Evolutionary conservation across 1,284 basidiomycete species (phyloP).

Genomic region (Ustilago hordei): DNA sequence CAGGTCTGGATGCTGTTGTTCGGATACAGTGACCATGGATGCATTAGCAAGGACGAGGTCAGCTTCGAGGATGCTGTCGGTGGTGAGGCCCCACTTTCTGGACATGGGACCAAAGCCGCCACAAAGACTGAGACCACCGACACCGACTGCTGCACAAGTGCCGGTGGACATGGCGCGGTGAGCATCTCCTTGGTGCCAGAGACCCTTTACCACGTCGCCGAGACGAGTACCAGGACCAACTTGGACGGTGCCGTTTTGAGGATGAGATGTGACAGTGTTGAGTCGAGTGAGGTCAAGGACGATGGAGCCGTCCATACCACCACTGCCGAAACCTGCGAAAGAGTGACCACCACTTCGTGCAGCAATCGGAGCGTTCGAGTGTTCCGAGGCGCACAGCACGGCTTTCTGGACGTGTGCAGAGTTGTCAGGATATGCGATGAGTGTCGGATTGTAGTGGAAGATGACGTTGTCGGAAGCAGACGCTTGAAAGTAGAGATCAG

Average conservation of each 20-base stretch:
- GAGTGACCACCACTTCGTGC: constrained; percentile 70
- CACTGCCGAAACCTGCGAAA: constrained; percentile 66
- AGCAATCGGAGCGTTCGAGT: constrained; percentile 52
- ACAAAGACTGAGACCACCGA: constrained; percentile 67
- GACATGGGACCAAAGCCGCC: constrained; percentile 67
- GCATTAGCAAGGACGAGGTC: constrained; percentile 70
- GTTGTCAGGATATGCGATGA: constrained; percentile 61
- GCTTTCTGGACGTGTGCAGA: constrained; percentile 56
- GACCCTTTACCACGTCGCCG: constrained; percentile 68
- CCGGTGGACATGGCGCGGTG: constrained; percentile 67
- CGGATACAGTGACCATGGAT: constrained; percentile 52
- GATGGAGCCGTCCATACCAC: constrained; percentile 63
- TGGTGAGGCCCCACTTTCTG: constrained; percentile 67
- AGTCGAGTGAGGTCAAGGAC: constrained; percentile 63
- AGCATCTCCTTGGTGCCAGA: constrained; percentile 55
- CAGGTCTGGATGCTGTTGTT: constrained; percentile 40
- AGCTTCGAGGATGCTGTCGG: constrained; percentile 65
- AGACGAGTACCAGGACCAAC: constrained; percentile 67
- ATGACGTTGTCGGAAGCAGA: constrained; percentile 68
- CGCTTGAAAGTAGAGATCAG: constrained; percentile 38
- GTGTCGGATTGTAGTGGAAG: constrained; percentile 66
- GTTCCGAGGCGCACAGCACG: constrained; percentile 38
- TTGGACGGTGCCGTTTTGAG: constrained; percentile 41
- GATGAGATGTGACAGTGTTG: constrained; percentile 52
- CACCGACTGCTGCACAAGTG: constrained; percentile 68